Percentiles rank a stretch among this genome's conserved stretches.
phyloP scores from a whole-genome alignment of 2,329 filamentous ascomycete species.

The Herpotrichia juniperi region DNA sequence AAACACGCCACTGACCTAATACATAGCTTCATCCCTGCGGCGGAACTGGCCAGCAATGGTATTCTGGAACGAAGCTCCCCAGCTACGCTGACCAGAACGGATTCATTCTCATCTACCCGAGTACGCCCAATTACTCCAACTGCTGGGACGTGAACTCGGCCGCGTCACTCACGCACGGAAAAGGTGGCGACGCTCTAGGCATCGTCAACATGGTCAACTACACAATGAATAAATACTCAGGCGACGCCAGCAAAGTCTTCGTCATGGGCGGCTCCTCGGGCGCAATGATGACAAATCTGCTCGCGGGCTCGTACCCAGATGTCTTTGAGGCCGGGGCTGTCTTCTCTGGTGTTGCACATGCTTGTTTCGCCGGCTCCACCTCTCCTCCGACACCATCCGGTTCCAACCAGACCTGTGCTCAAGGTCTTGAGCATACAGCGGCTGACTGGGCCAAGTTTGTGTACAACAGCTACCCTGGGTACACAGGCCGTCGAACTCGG shows the following conservation, averaged over 20 bases:
- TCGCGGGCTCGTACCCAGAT: constrained; percentile 14
- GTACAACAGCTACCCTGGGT: constrained; percentile 11
- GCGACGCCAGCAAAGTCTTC: constrained; percentile 59
- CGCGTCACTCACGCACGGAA: constrained; percentile 60
- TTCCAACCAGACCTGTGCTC: constrained; percentile 53
- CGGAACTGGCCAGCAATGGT: constrained; percentile 46
- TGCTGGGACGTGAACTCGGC: constrained; percentile 67
- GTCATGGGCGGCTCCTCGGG: constrained; percentile 52
- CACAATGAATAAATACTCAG: constrained; percentile 57
- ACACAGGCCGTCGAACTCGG: constrained; percentile 10
- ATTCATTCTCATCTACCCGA: constrained; percentile 65
- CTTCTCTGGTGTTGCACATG: constrained; percentile 12
- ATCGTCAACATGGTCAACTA: constrained; percentile 66
- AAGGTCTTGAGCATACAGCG: constrained; percentile 54
- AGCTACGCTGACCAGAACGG: constrained; percentile 59
- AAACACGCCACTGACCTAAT: neutral
- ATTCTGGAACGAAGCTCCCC: constrained; percentile 20
- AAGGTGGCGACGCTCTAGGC: constrained; percentile 61
- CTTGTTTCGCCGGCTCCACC: constrained; percentile 48
- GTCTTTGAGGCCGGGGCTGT: constrained; percentile 14
- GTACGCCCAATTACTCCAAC: constrained; percentile 54
- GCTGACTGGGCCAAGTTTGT: constrained; percentile 13
- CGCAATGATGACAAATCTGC: constrained; percentile 18
- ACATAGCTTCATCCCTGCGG: constrained; percentile 34
- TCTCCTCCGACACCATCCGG: constrained; percentile 7